Conservation (phyloP, 2,329 filamentous ascomycete genomes). For the Penicillium sp. region DNA sequence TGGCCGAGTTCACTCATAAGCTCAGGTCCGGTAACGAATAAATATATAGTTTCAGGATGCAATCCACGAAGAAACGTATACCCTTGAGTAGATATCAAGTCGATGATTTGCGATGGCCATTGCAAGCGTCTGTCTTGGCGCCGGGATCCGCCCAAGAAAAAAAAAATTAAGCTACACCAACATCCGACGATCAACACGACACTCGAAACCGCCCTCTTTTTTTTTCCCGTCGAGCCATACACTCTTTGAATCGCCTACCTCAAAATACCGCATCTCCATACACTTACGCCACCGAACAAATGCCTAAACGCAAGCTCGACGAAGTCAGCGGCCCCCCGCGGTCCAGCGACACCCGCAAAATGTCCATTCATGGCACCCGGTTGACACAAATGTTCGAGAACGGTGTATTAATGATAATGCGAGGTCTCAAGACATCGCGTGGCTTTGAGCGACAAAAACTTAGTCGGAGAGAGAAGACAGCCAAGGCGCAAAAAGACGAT, state of each 20-base stretch:
- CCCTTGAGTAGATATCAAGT: background rate
- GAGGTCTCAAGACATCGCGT: slow-evolving; percentile 57
- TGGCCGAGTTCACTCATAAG: background rate
- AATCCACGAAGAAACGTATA: background rate
- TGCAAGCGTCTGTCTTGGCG: slow-evolving; percentile 17
- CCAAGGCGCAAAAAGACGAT: slow-evolving; percentile 44
- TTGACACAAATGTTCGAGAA: slow-evolving; percentile 50
- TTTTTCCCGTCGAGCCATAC: background rate
- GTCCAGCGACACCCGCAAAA: slow-evolving; percentile 26
- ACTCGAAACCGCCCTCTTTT: background rate
- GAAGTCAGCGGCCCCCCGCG: slow-evolving; percentile 27
- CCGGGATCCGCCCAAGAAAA: slow-evolving; percentile 19
- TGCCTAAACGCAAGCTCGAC: slow-evolving; percentile 43
- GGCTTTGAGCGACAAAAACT: slow-evolving; percentile 64
- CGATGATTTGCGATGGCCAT: background rate
- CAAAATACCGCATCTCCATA: background rate
- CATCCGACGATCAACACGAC: background rate
- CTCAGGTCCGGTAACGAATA: no score
- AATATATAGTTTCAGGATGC: no score
- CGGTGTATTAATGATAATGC: slow-evolving; percentile 49
- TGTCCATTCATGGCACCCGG: slow-evolving; percentile 36
- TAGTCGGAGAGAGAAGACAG: slow-evolving; percentile 57
- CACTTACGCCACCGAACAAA: slow-evolving; percentile 12
- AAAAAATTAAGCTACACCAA: slow-evolving; percentile 19
- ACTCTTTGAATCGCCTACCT: background rate